Conservation (phyloP, 768 basidiomycete species). For the Russula ochroleuca region DNA sequence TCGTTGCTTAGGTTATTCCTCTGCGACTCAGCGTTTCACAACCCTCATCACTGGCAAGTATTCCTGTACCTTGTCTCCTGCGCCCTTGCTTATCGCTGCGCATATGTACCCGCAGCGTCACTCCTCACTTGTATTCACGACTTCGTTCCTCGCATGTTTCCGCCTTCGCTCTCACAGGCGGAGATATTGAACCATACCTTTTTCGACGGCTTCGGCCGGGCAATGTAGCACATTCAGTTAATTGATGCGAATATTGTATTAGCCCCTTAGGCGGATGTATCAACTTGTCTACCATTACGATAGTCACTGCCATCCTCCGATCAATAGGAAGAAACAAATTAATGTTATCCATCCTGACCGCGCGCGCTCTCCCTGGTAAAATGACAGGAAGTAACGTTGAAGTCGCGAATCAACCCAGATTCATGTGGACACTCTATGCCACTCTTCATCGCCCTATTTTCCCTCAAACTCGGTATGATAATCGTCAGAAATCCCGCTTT, state of each 20-base stretch:
- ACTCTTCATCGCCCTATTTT: too few species aligned
- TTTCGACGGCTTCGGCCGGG: neutral
- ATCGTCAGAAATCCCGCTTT: too few species aligned
- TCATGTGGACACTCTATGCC: too few species aligned
- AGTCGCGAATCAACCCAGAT: too few species aligned
- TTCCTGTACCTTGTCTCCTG: neutral
- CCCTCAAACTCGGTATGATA: too few species aligned
- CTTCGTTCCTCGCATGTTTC: neutral
- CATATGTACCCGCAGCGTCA: neutral
- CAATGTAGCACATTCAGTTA: neutral
- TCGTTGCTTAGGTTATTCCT: constrained; percentile 8
- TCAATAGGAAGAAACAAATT: neutral
- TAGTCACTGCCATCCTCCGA: neutral
- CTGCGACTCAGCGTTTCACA: neutral
- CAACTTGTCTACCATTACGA: neutral
- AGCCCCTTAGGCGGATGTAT: constrained; percentile 1
- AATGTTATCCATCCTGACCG: neutral
- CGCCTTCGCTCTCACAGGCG: neutral
- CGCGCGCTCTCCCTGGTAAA: neutral
- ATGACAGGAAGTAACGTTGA: neutral
- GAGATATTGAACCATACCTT: neutral
- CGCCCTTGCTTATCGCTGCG: neutral
- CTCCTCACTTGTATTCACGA: neutral
- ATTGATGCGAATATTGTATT: constrained; percentile 5
- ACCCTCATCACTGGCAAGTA: neutral